Evolutionary conservation across 2,329 filamentous ascomycete genomes (phyloP), one percentile per base, ranked within the genome.

Genomic region (Pseudogymnoascus sp.): DNA sequence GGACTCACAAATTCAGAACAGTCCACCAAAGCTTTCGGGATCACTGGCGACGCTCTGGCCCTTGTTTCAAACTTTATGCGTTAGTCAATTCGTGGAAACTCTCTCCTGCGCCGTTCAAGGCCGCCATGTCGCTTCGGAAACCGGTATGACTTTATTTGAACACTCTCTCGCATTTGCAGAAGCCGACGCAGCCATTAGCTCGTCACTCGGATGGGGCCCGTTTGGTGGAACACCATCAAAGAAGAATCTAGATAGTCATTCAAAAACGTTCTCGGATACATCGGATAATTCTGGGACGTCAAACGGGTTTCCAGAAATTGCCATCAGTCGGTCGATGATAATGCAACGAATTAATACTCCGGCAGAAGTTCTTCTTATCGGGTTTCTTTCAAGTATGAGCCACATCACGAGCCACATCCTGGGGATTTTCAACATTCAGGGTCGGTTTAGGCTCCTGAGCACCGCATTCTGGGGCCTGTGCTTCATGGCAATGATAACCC

Each of bases 91-190:
- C 67, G 77, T 96, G 17, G 94, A 97, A 74, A 94, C 90, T 0
- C 76, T 97, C 8, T 88, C 88, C 3, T 96, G 91, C 72, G 90
- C 93, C 8, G 81, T 97, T 5, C 91, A 96, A 72, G 93, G 93
- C 33, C 85, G 89, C 2, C 83, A 85, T 2, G 83, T 90, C 0
- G 84, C 89, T 65, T 88, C 90, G 0, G 94, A 97, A 75, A 95
- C 91, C 1, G 92, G 92, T 15, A 96, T 97, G 90, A 96, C 92
- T 0, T 83, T 97, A 1, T 96, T 97, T 69, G 94, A 99, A 72
- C 92, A 97, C 71, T 97, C 92, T 0, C 79, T 99, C 7, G 93
- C 93, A 2, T 99, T 97, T 75, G 91, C 93, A 9, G 94, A 99
- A 74, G 93, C 93, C 7, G 94, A 99, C 72, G 88, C 90, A 31